phyloP scores from a whole-genome alignment of 148 eudicot species.

The Chenopodium quinoa region DNA sequence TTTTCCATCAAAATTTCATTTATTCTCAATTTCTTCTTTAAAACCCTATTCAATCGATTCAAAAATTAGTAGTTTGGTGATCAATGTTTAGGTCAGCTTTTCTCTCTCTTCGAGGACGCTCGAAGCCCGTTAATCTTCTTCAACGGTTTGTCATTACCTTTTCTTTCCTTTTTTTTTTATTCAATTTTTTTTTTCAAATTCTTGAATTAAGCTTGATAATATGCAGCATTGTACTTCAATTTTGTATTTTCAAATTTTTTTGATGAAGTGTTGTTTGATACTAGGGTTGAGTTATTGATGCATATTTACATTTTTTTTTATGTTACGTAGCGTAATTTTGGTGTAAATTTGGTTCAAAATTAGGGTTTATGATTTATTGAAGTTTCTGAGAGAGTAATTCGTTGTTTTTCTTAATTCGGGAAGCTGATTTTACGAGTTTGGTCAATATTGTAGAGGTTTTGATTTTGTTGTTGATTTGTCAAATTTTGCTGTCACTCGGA shows the following conservation, averaged over 20 bases:
- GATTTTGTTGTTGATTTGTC: not conserved
- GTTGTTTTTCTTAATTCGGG: not conserved
- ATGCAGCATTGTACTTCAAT: not conserved
- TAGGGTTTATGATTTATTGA: constrained; percentile 11
- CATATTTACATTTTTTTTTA: not conserved
- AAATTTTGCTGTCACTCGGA: not conserved
- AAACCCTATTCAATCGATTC: not conserved
- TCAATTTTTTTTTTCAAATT: too few species aligned
- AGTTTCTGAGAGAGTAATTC: not conserved
- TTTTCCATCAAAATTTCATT: not conserved
- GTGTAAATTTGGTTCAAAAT: not conserved
- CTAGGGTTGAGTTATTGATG: not conserved
- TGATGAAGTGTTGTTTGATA: not conserved
- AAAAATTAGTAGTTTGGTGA: not conserved
- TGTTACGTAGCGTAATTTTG: not conserved
- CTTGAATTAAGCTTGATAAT: not conserved
- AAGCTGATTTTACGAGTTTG: not conserved
- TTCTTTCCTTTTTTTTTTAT: not conserved
- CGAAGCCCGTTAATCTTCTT: constrained; percentile 6
- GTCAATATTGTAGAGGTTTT: not conserved
- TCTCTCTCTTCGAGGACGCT: constrained; percentile 22
- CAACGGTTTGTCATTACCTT: constrained; percentile 22
- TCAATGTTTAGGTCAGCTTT: constrained; percentile 20
- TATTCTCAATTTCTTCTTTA: not conserved
- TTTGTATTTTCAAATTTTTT: not conserved